phyloP scores from a whole-genome alignment of 2,329 filamentous ascomycete species.

The Neocucurbitaria cava region DNA sequence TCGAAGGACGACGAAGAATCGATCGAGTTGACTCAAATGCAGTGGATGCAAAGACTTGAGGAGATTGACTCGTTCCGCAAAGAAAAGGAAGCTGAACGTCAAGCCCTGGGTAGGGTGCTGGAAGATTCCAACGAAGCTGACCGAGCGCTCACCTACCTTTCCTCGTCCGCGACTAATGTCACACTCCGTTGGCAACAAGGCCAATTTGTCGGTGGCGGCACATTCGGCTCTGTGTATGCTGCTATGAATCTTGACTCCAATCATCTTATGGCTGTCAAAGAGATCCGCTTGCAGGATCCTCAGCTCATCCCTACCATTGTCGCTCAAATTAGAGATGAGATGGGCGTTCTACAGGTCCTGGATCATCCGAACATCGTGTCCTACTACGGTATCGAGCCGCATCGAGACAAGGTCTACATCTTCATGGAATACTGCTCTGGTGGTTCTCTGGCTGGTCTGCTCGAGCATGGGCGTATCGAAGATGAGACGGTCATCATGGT shows the following conservation, averaged over 20 bases:
- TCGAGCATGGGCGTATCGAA: constrained; percentile 96
- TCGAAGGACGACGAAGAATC: constrained; percentile 86
- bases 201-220: constrained; percentile 96
- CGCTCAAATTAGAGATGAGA: constrained; percentile 93
- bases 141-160: constrained; percentile 90
- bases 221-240: constrained; percentile 96
- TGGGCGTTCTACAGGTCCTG: constrained; percentile 92
- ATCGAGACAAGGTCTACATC: constrained; percentile 99
- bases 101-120: constrained; percentile 86
- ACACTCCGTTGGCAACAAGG: constrained; percentile 98
- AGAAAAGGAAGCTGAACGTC: constrained; percentile 81
- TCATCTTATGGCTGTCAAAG: constrained; percentile 97
- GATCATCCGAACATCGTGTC: constrained; percentile 98
- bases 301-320: constrained; percentile 95
- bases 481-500: constrained; percentile 98
- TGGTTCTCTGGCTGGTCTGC: constrained; percentile 83
- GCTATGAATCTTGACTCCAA: constrained; percentile 97
- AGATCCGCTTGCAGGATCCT: constrained; percentile 95
- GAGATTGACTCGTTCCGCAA: constrained; percentile 80
- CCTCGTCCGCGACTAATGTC: constrained; percentile 92
- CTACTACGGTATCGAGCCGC: constrained; percentile 97
- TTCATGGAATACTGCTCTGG: constrained; percentile 99
- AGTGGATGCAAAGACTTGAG: constrained; percentile 75
- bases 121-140: constrained; percentile 97
- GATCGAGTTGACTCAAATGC: constrained; percentile 73